Percentiles rank a stretch among this genome's conserved stretches.
phyloP scores from a whole-genome alignment of 805 yeast species.

The Diddensiella santjacobensis region DNA sequence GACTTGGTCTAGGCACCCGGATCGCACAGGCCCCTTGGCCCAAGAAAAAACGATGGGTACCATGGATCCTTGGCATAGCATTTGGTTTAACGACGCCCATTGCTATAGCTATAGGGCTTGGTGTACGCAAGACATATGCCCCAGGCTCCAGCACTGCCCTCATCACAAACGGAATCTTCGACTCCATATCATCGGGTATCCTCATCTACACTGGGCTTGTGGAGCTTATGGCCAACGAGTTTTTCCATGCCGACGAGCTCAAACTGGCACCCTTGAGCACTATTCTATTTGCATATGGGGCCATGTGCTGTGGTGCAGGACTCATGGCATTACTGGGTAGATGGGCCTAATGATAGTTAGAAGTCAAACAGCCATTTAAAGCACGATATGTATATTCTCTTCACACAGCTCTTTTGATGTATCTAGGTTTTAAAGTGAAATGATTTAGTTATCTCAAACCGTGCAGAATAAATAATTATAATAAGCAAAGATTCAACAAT shows the following conservation, averaged over 20 bases:
- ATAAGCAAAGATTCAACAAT: no score
- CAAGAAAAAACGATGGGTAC: slow-evolving; percentile 40
- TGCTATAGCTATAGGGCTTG: slow-evolving; percentile 74
- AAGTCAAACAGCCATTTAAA: neutral
- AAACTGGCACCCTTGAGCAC: slow-evolving; percentile 19
- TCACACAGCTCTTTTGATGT: no score
- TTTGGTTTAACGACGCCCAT: slow-evolving; percentile 65
- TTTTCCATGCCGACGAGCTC: slow-evolving; percentile 43
- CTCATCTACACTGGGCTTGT: slow-evolving; percentile 73
- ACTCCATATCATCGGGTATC: slow-evolving; percentile 74
- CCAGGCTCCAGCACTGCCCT: slow-evolving; percentile 51
- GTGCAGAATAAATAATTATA: no score
- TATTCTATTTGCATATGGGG: slow-evolving; percentile 23
- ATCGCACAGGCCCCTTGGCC: slow-evolving; percentile 64
- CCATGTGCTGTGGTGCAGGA: slow-evolving; percentile 51
- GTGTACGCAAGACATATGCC: slow-evolving; percentile 57
- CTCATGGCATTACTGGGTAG: slow-evolving; percentile 61
- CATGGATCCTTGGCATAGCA: slow-evolving; percentile 49
- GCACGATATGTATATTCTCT: no score
- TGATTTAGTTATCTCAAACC: no score
- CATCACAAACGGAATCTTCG: slow-evolving; percentile 68
- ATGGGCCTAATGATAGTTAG: slow-evolving; percentile 54
- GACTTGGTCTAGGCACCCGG: slow-evolving; percentile 79
- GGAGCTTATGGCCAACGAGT: slow-evolving; percentile 77
- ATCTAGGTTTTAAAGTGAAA: no score